Base-by-base conservation (phyloP, 1,139 yeast species). In the Magnusiomyces sp. region DNA sequence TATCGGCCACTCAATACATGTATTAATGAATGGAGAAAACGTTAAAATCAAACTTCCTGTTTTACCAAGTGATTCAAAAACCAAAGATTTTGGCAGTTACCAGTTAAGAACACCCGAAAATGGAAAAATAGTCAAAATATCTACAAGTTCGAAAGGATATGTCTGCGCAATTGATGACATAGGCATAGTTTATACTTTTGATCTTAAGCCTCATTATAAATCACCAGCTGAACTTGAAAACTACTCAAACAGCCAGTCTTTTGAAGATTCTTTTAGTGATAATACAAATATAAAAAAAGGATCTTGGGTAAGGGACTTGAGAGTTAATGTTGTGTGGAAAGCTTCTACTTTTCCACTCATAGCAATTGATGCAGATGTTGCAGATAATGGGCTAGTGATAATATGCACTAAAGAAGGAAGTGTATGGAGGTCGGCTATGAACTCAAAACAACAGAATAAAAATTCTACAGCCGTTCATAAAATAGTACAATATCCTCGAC, bases 381-480 rank as follows among this genome's bases (percentile, higher is more conserved):
- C 85, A 1, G 71, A 68, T 29, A 87, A 83, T 59, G 95, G 95
- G 0, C 79, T 87, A 0, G 65, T 86, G 1, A 70, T 87, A 0
- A 63, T 88, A 1, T 77, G 86, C 55, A 83, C 94, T 0, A 66
- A 72, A 37, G 78, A 79, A 50, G 95, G 95, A 0, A 73, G 81
- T 10, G 85, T 79, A 0, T 86, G 64, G 63, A 52, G 56, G 64
- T 43, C 45, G 3, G 40, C 17, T 2, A 6, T 20, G 17, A 40
- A 40, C 7, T 14, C 43, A 27, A n/a, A n/a, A n/a, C n/a, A n/a
- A n/a, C n/a, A n/a, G n/a, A 16, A 23, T 32, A 16, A 6, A 6
- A 41, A n/a, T 20, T 33, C 45, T 13, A 9, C 32, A 10, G 14
- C 11, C 17, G 4, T 9, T 5, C 32, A 40, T 23, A 33, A 14